Evolutionary conservation across 1,139 yeast species (phyloP).

Genomic region (Yamadazyma diddensiae): DNA sequence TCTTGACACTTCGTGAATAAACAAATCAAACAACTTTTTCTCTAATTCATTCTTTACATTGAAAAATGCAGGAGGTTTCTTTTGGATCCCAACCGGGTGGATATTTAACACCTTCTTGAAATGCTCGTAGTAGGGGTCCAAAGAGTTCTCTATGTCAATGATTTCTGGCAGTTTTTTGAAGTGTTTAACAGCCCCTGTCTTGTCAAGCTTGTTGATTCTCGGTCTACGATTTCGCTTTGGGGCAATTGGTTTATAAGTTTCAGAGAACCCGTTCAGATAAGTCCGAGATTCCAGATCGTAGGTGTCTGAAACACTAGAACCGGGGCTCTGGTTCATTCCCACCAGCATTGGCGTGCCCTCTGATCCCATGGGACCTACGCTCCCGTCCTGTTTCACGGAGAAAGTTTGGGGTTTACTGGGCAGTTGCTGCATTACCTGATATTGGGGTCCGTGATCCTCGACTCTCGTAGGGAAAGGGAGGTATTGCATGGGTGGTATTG

Average conservation of each 20-base stretch:
- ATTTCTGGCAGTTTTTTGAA: conserved; percentile 5
- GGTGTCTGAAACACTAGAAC: background rate
- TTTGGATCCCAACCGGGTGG: background rate
- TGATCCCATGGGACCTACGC: background rate
- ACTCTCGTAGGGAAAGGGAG: background rate
- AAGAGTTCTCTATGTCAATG: conserved; percentile 13
- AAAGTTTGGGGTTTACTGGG: background rate
- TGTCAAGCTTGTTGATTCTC: conserved; percentile 29
- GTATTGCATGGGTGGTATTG: background rate
- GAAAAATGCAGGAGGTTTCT: conserved; percentile 9
- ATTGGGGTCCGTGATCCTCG: background rate
- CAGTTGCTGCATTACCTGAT: background rate
- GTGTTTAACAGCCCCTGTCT: conserved; percentile 6
- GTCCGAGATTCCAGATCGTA: conserved; percentile 1
- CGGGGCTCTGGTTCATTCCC: too few relatives aligned
- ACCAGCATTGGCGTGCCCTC: too few relatives aligned
- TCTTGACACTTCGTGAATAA: conserved; percentile 27
- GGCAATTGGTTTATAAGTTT: conserved; percentile 33
- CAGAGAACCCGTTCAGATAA: conserved; percentile 5
- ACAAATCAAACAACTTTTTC: conserved; percentile 30
- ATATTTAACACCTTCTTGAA: conserved; percentile 18
- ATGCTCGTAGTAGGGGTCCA: conserved; percentile 25
- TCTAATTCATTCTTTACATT: conserved; percentile 25
- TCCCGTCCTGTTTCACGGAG: background rate
- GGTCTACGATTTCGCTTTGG: conserved; percentile 38